phyloP scores from a whole-genome alignment of 2,329 filamentous ascomycete genomes.

The Venturiaceae sp. region DNA sequence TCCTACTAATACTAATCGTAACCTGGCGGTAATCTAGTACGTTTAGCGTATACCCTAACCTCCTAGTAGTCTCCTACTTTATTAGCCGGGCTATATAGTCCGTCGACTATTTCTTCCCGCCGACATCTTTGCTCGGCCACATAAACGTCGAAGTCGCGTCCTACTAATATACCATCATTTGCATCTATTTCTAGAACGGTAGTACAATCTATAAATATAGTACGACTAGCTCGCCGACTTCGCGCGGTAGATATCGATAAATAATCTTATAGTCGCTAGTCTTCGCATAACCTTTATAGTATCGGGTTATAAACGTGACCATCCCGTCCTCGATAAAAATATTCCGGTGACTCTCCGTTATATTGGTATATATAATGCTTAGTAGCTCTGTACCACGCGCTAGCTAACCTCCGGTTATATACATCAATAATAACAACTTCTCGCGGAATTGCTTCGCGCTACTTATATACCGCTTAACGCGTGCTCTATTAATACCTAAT shows the following conservation, averaged over 20 bases:
- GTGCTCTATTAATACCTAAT: not conserved
- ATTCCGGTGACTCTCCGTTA: conserved; percentile 6
- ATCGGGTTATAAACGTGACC: conserved; percentile 14
- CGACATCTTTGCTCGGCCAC: conserved; percentile 11
- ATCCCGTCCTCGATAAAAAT: conserved; percentile 16
- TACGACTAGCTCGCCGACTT: conserved; percentile 13
- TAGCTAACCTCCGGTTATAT: conserved; percentile 13
- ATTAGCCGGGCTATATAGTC: conserved; percentile 10
- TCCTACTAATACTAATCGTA: conserved; percentile 13
- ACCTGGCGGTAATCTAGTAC: conserved; percentile 12
- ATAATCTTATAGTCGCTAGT: conserved; percentile 17
- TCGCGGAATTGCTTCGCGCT: conserved; percentile 10
- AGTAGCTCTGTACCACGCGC: conserved; percentile 13
- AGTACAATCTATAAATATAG: conserved; percentile 14
- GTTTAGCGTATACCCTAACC: conserved; percentile 10
- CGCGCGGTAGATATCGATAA: conserved; percentile 16
- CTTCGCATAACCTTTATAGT: conserved; percentile 15
- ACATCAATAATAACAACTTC: conserved; percentile 14
- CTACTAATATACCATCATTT: conserved; percentile 11
- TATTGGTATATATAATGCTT: conserved; percentile 14
- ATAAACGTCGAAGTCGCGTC: conserved; percentile 11
- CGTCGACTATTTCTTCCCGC: conserved; percentile 10
- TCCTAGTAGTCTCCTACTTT: conserved; percentile 10
- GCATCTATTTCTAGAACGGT: conserved; percentile 10
- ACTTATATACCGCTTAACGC: conserved; percentile 12